Evolutionary conservation across 2,329 filamentous ascomycete species (phyloP), one percentile per base, ranked within the genome.

Genomic region (Paecilomyces sp.): DNA sequence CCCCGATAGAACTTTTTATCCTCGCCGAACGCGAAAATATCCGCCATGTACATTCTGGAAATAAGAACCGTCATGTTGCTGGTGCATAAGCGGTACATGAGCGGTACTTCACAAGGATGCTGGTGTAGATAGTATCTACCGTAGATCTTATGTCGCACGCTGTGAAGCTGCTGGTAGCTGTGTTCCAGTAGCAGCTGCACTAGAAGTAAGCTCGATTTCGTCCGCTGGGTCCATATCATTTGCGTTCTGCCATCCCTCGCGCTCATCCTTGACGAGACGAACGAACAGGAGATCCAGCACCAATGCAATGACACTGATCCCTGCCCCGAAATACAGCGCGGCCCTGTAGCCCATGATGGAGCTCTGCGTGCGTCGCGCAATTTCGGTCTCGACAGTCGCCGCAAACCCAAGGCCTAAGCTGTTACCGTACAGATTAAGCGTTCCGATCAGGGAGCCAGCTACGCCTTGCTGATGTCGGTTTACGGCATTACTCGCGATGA

Each of bases 401-500:
- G 79, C 77, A 59, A 81, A 76, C 0, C 77, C 78, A 1, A 81
- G 58, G 0, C 78, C 78, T 1, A 76, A 65, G 59, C 74, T 77
- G 36, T 74, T 74, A 0, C 75, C 76, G 57, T 80, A 80, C n/a
- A 76, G 67, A 55, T 76, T 70, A 9, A 81, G 61, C 0, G 76
- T 77, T 0, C 81, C 80, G 6, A 84, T 76, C 2, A 84, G 66
- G n/a, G 75, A 79, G 0, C 77, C 79, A 0, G 81, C 82, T 2
- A 83, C 72, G 0, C 82, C 82, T 56, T 84, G 81, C 22, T 84
- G 74, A 4, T 75, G 72, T 1, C 74, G 71, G 1, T 66, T 71
- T 28, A 84, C 81, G 0, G 75, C 76, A 58, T 83, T 82, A 57
- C 81, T 83, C 0, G 81, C 79, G 56, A 84, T 82, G 3, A 84